Evolutionary conservation across 1,139 yeast genomes (phyloP).

Genomic region (Hyphopichia burtonii): DNA sequence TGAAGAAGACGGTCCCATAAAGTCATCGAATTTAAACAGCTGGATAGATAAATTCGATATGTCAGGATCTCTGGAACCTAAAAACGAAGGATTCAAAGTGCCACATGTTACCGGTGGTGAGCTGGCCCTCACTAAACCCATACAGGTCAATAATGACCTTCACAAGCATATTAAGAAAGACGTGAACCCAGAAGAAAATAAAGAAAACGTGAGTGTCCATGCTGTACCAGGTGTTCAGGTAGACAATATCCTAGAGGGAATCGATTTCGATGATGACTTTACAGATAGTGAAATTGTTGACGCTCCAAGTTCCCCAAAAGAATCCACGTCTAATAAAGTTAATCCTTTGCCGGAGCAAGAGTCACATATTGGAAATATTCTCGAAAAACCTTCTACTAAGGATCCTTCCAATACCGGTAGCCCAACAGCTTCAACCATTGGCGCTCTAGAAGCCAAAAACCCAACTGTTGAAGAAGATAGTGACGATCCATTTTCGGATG

Average conservation of each 20-base stretch:
- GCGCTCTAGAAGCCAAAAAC: background rate
- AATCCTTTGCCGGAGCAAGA: too few relatives aligned
- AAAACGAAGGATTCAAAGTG: background rate
- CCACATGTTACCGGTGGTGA: background rate
- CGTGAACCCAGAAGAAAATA: background rate
- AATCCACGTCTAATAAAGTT: too few relatives aligned
- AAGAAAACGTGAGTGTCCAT: background rate
- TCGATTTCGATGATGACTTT: constrained; percentile 18
- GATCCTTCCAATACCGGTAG: too few relatives aligned
- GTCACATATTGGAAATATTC: too few relatives aligned
- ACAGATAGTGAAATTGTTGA: constrained; percentile 9
- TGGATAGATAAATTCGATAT: constrained; percentile 38
- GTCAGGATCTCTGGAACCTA: constrained; percentile 1
- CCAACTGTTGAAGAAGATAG: constrained; percentile 7
- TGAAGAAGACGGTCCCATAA: background rate
- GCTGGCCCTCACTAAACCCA: background rate
- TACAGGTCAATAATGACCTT: too few relatives aligned
- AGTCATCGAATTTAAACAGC: constrained; percentile 16
- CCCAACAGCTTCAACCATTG: too few relatives aligned
- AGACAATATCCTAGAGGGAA: constrained; percentile 5
- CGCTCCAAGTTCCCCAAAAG: background rate
- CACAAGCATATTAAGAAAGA: too few relatives aligned
- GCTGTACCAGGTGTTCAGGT: background rate
- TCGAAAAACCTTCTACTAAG: too few relatives aligned
- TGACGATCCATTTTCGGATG: constrained; percentile 39